Percentiles rank a stretch among this genome's conserved stretches.
These are phyloP conservation scores for Ormosia semicastrata DNA, from an alignment of 306 rosid species.

Conservation along the genomic window DNA sequence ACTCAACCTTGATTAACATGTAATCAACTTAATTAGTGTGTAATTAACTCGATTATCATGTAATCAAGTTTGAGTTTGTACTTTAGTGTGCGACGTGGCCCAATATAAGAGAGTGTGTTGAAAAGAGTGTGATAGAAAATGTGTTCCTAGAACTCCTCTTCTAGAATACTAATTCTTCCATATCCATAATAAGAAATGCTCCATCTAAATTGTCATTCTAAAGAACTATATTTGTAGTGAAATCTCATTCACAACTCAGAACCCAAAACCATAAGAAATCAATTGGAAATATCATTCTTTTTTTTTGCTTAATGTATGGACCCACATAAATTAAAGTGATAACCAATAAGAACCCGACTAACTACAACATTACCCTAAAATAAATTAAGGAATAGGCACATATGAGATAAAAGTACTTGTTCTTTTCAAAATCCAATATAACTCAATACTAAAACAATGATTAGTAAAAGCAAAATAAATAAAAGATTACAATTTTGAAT, in stretches of 20 bases:
- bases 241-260: background rate
- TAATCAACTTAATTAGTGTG: too few relatives aligned
- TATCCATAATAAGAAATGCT: background rate
- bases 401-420: background rate
- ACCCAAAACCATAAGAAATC: background rate
- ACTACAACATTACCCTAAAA: background rate
- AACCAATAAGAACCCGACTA: background rate
- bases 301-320: background rate
- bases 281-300: background rate
- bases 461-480: constrained; percentile 18
- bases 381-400: background rate
- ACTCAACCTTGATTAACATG: too few relatives aligned
- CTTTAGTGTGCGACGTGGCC: too few relatives aligned
- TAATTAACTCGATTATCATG: too few relatives aligned
- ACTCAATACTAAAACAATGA: constrained; percentile 15
- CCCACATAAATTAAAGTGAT: too few relatives aligned
- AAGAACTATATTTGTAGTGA: background rate
- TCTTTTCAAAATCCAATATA: constrained; percentile 17
- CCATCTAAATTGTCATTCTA: background rate
- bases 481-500: constrained; percentile 22
- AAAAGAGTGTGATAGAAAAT: too few relatives aligned
- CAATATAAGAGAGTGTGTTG: too few relatives aligned
- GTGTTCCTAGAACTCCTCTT: too few relatives aligned
- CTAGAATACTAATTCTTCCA: background rate
- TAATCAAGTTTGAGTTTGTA: too few relatives aligned